These are phyloP conservation scores for Irpex sp. DNA, from an alignment of 1,284 basidiomycete species.

Conservation along the genomic window DNA sequence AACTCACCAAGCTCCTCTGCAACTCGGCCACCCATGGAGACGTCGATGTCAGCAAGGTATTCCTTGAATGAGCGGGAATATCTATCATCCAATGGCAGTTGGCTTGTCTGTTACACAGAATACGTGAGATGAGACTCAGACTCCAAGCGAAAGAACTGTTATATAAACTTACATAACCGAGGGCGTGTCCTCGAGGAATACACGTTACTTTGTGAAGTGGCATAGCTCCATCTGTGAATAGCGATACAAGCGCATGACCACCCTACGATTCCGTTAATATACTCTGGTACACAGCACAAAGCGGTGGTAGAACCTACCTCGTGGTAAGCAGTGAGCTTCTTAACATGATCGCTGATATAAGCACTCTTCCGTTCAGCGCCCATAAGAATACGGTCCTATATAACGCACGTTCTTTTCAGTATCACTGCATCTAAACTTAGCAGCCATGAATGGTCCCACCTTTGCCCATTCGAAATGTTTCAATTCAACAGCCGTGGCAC, in stretches of 20 bases:
- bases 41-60: slow-evolving; percentile 80
- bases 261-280: slow-evolving; percentile 44
- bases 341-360: slow-evolving; percentile 82
- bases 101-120: slow-evolving; percentile 59
- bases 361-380: slow-evolving; percentile 89
- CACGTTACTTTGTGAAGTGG: slow-evolving; percentile 96
- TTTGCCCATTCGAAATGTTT: slow-evolving; percentile 96
- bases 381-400: slow-evolving; percentile 89
- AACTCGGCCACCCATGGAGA: slow-evolving; percentile 89
- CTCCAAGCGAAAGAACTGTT: not conserved
- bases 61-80: slow-evolving; percentile 70
- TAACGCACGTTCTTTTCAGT: not conserved
- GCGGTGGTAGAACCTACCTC: slow-evolving; percentile 48
- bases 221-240: slow-evolving; percentile 91
- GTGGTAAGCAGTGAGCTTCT: slow-evolving; percentile 90
- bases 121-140: not conserved
- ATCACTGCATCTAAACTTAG: not conserved
- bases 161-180: slow-evolving; percentile 69
- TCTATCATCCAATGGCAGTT: slow-evolving; percentile 82
- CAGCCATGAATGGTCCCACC: slow-evolving; percentile 36
- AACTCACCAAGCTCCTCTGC: slow-evolving; percentile 84
- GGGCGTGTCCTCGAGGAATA: slow-evolving; percentile 88
- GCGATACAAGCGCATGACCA: slow-evolving; percentile 87
- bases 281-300: slow-evolving; percentile 7
- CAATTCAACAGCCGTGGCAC: slow-evolving; percentile 65